A percentile compares a stretch with the other conserved stretches of the same genome.
Evolutionary conservation across 371 early-diverging fungal species (phyloP).

Genomic region (Mucor saturninus): DNA sequence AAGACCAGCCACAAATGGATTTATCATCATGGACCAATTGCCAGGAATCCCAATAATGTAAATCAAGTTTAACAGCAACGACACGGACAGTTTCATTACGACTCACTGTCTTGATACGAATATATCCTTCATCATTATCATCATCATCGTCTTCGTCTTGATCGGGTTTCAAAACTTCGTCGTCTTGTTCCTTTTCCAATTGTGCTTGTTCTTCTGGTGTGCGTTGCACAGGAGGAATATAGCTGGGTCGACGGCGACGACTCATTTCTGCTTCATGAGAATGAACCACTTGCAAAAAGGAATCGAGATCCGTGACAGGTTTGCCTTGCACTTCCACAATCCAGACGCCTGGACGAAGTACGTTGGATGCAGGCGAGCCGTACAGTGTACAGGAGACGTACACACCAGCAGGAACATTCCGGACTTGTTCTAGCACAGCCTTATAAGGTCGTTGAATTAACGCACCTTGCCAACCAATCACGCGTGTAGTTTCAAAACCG

Average conservation of each 20-base stretch:
- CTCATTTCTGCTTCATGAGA: conserved; percentile 32
- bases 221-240: conserved; percentile 40
- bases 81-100: conserved; percentile 61
- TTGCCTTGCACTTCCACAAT: conserved; percentile 68
- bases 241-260: conserved; percentile 39
- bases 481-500: conserved; percentile 62
- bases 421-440: conserved; percentile 85
- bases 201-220: conserved; percentile 8
- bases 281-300: conserved; percentile 54
- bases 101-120: conserved; percentile 71
- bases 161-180: conserved; percentile 10
- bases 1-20: conserved; percentile 67
- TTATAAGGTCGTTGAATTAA: conserved; percentile 80
- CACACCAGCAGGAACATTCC: conserved; percentile 70
- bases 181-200: conserved; percentile 45
- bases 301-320: conserved; percentile 51
- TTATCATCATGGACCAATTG: conserved; percentile 60
- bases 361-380: conserved; percentile 76
- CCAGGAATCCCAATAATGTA: conserved; percentile 79
- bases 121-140: conserved; percentile 47
- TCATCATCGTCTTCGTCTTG: conserved; percentile 25
- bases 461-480: conserved; percentile 90
- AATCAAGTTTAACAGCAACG: conserved; percentile 67
- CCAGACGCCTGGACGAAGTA: conserved; percentile 72
- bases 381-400: conserved; percentile 76